A percentile compares a stretch with the other conserved stretches of the same genome.
phyloP scores from a whole-genome alignment of 768 basidiomycete genomes.

The Boletus reticulatus region DNA sequence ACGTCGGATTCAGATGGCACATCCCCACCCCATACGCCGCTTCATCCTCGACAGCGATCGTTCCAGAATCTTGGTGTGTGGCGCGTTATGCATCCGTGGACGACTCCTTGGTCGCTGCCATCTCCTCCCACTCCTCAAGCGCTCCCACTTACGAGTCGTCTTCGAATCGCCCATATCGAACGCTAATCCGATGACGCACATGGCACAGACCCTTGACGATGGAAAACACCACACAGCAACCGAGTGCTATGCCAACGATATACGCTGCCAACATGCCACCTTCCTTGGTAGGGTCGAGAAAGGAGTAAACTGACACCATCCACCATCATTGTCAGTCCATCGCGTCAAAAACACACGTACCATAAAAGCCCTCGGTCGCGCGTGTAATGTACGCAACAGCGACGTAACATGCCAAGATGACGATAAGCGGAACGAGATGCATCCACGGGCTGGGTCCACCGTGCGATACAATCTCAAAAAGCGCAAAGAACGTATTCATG shows the following conservation, averaged over 20 bases:
- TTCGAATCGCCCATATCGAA: constrained; percentile 9
- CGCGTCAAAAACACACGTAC: constrained; percentile 37
- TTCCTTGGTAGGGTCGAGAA: constrained; percentile 54
- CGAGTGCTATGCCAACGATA: constrained; percentile 57
- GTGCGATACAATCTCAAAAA: constrained; percentile 61
- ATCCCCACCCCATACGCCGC: no score
- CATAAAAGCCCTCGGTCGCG: constrained; percentile 59
- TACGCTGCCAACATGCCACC: constrained; percentile 52
- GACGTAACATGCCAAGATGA: constrained; percentile 56
- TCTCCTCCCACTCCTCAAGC: constrained; percentile 47
- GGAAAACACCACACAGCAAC: constrained; percentile 49
- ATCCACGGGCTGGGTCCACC: constrained; percentile 51
- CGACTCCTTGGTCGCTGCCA: constrained; percentile 26
- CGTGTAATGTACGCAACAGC: constrained; percentile 68
- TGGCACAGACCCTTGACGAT: constrained; percentile 42
- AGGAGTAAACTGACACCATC: constrained; percentile 53
- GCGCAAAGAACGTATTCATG: constrained; percentile 53
- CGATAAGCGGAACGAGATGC: constrained; percentile 43
- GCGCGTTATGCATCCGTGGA: not conserved
- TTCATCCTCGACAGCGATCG: no score
- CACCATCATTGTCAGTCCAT: constrained; percentile 1
- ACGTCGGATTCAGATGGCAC: no score
- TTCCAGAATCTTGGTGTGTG: no score
- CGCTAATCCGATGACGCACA: constrained; percentile 36
- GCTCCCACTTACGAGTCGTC: constrained; percentile 17